Conservation (phyloP, 441 rosid species). For the Metrosideros polymorpha region DNA sequence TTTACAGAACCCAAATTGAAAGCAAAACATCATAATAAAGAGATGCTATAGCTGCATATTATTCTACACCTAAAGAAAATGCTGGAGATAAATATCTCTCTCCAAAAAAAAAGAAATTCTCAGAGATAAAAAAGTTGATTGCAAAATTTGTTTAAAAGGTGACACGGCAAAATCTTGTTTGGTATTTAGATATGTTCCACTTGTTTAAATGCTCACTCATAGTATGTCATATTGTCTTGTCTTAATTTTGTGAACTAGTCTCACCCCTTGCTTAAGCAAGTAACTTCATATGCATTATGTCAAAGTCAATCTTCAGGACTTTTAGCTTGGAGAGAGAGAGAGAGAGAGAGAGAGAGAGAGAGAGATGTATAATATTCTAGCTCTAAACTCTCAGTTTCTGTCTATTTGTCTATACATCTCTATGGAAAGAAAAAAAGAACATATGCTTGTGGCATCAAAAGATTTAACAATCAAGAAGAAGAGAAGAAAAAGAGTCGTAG, state of each 20-base stretch:
- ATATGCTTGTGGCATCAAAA: background rate
- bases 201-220: background rate
- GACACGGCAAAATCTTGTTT: background rate
- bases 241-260: background rate
- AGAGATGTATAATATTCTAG: background rate
- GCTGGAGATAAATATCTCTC: background rate
- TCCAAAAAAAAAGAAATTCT: background rate
- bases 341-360: background rate
- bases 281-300: background rate
- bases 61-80: background rate
- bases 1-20: background rate
- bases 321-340: background rate
- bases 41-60: background rate
- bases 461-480: background rate
- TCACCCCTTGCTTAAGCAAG: background rate
- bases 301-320: background rate
- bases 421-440: background rate
- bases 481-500: background rate
- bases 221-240: background rate
- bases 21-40: background rate
- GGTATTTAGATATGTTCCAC: background rate
- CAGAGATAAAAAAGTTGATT: background rate
- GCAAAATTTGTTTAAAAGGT: background rate
- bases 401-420: background rate
- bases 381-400: background rate